A percentile compares a stretch with the other conserved stretches of the same genome.
phyloP scores from a whole-genome alignment of 2,329 filamentous ascomycete species.

The Penicillium psychrosexuale region DNA sequence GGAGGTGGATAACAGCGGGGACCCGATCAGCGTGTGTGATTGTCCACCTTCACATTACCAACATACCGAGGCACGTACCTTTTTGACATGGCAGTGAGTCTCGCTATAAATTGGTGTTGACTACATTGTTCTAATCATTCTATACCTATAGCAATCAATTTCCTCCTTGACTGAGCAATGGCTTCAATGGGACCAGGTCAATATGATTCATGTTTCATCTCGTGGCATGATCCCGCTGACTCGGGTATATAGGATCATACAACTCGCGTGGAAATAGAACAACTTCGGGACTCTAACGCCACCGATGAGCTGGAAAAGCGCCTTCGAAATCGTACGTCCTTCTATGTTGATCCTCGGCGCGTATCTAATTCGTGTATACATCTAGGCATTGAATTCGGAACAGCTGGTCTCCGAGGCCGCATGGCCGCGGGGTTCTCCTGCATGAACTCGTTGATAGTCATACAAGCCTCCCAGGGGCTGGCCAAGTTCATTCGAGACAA shows the following conservation, averaged over 20 bases:
- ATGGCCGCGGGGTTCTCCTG: conserved; percentile 65
- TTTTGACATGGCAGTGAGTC: conserved; percentile 25
- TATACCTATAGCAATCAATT: conserved; percentile 34
- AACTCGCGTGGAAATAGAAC: conserved; percentile 55
- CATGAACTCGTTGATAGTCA: conserved; percentile 59
- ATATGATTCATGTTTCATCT: conserved; percentile 1
- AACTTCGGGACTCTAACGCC: conserved; percentile 48
- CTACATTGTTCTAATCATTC: conserved; percentile 2
- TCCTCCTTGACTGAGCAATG: conserved; percentile 51
- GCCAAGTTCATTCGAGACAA: conserved; percentile 56
- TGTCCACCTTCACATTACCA: conserved; percentile 8
- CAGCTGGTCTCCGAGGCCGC: conserved; percentile 59
- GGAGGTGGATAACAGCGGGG: conserved; percentile 23
- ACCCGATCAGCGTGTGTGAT: conserved; percentile 15
- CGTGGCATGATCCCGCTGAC: conserved; percentile 18
- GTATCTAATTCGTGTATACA: conserved; percentile 9
- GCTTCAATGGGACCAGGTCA: conserved; percentile 56
- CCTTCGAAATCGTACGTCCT: conserved; percentile 47
- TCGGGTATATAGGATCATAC: conserved; percentile 43
- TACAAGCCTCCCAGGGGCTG: conserved; percentile 64
- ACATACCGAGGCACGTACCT: not conserved
- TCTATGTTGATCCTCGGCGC: not conserved
- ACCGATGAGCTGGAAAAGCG: conserved; percentile 51
- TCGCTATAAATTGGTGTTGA: not conserved
- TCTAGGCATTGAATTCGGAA: conserved; percentile 58